phyloP scores from a whole-genome alignment of 257 asterid species.

The Petrea volubilis region DNA sequence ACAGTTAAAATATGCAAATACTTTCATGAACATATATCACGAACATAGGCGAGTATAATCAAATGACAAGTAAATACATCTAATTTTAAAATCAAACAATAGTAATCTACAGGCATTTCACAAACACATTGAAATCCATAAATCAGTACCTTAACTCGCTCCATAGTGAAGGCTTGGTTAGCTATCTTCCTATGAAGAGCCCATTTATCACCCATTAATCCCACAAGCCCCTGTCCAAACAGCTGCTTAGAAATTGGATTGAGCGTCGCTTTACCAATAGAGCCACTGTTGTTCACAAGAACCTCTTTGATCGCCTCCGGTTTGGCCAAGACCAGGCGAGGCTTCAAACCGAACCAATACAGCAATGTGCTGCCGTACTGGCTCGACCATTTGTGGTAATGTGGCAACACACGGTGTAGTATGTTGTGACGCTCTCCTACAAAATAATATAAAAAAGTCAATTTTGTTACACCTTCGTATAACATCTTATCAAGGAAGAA shows the following conservation, averaged over 20 bases:
- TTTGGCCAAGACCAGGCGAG: conserved; percentile 42
- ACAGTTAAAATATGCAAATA: too few relatives aligned
- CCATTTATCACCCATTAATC: conserved; percentile 40
- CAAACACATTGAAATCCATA: too few relatives aligned
- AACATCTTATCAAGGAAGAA: too few relatives aligned
- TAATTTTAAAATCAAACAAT: too few relatives aligned
- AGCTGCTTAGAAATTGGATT: conserved; percentile 42
- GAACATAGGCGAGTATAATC: too few relatives aligned
- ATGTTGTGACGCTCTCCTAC: conserved; percentile 29
- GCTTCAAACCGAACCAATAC: conserved; percentile 52
- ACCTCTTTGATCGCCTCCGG: conserved; percentile 45
- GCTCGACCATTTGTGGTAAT: conserved; percentile 49
- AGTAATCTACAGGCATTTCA: too few relatives aligned
- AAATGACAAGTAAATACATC: too few relatives aligned
- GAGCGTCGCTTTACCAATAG: conserved; percentile 15
- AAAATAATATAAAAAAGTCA: too few relatives aligned
- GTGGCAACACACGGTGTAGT: conserved; percentile 40
- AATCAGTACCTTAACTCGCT: conserved; percentile 34
- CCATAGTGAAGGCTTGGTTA: conserved; percentile 41
- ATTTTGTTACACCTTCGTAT: too few relatives aligned
- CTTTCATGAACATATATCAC: too few relatives aligned
- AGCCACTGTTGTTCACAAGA: conserved; percentile 25
- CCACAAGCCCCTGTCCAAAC: conserved; percentile 48
- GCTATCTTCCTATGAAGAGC: conserved; percentile 36
- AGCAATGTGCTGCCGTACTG: conserved; percentile 40